phyloP scores from a whole-genome alignment of 176 grass and related monocot genomes.

The Areca catechu region DNA sequence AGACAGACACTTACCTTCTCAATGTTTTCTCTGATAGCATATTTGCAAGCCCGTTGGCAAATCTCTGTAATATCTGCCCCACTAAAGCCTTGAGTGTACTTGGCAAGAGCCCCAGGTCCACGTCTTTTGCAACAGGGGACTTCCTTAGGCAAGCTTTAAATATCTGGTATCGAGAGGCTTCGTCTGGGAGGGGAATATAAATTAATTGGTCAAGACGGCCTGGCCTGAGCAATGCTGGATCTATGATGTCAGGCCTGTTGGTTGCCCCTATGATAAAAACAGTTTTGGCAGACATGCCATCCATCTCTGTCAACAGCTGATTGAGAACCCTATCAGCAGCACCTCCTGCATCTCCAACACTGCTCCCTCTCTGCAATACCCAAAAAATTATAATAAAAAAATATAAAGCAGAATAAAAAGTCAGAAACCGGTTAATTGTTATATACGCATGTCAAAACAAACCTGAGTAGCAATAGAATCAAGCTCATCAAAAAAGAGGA shows the following conservation, averaged over 20 bases:
- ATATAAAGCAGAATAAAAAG: slow-evolving; percentile 2
- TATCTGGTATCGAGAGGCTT: slow-evolving; percentile 51
- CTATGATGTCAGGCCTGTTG: slow-evolving; percentile 79
- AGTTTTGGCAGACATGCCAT: slow-evolving; percentile 73
- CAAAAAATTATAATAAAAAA: slow-evolving; percentile 3
- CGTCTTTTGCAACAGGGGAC: slow-evolving; percentile 70
- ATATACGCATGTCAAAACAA: neutral
- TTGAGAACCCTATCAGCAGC: slow-evolving; percentile 74
- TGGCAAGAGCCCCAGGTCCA: slow-evolving; percentile 64
- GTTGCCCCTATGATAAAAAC: slow-evolving; percentile 85
- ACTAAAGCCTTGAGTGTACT: slow-evolving; percentile 79
- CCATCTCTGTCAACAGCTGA: slow-evolving; percentile 82
- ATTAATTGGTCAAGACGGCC: slow-evolving; percentile 73
- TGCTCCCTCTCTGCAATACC: slow-evolving; percentile 55
- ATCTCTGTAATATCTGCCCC: slow-evolving; percentile 86
- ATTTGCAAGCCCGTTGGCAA: slow-evolving; percentile 81
- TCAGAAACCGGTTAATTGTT: neutral
- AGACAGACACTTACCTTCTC: slow-evolving; percentile 43
- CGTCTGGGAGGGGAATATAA: slow-evolving; percentile 76
- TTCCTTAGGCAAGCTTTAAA: slow-evolving; percentile 81
- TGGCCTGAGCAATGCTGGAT: slow-evolving; percentile 63
- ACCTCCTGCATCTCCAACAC: slow-evolving; percentile 65
- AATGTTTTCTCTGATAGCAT: slow-evolving; percentile 78
- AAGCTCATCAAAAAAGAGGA: slow-evolving; percentile 77
- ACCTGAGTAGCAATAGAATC: slow-evolving; percentile 89